Evolutionary conservation across 768 basidiomycete genomes (phyloP), one percentile per base, ranked within the genome.

Genomic region (Termitomyces sp.): DNA sequence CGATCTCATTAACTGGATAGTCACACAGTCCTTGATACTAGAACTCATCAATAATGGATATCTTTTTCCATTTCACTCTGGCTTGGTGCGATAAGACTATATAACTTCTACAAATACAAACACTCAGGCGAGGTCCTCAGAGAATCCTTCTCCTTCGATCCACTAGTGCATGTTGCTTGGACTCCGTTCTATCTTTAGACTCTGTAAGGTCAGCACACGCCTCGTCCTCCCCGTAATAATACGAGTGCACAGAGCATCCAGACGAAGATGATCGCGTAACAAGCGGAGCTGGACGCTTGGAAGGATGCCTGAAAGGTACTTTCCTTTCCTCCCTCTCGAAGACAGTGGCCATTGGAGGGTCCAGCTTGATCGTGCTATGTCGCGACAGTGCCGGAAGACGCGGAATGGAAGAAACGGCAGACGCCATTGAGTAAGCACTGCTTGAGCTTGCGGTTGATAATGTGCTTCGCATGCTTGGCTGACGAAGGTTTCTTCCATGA

Each of bases 381-480:
- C 64, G 62, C 18, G 64, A 63, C 35, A 64, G 54, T 30, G 43
- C 53, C 5, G 64, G 64, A 16, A 66, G 59, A 36, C 60, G 54
- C 55, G 63, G 63, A 12, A 56, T 54, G 3, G 54, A 50, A 32
- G 64, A 64, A 28, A 61, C 40, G 1, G 56, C 65, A 4, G 70
- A 69, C 18, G 63, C 50, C 49, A 61, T 65, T 0, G 70, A 71
- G 53, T 71, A 71, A 13, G 65, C 61, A 50, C 70, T 71, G 32
- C 62, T 67, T 8, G 68, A 60, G 20, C 68, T 71, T 13, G 68
- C 61, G 28, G 61, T 59, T 9, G 70, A 71, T 3, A 56, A n/a
- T 3, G 58, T 38, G 41, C 58, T 57, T 18, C 59, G 60, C 43
- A 61, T 44, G 50, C 32, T 58, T 52, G 54, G 35, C 50, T 52